Conservation (phyloP, 2,329 filamentous ascomycete genomes). For the Nigrospora oryzae region DNA sequence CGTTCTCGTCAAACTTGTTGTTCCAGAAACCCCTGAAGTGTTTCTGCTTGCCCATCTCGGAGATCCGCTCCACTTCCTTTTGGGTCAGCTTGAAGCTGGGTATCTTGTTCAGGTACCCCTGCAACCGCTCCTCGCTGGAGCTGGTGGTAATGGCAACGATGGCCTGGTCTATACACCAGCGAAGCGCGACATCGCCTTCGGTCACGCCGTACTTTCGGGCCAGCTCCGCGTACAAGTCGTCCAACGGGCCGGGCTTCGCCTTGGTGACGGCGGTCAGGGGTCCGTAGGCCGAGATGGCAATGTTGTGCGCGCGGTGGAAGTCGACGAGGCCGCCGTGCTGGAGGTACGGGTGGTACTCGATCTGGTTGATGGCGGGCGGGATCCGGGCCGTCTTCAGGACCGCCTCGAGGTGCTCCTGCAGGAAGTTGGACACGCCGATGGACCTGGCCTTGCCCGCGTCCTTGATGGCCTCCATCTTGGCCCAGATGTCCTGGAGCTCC, state of each 20-base stretch:
- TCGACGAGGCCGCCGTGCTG: conserved; percentile 53
- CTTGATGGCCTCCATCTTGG: conserved; percentile 56
- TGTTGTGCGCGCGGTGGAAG: conserved; percentile 48
- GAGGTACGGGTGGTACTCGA: conserved; percentile 72
- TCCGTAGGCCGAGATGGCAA: conserved; percentile 46
- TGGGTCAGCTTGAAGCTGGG: conserved; percentile 49
- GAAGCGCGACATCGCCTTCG: conserved; percentile 45
- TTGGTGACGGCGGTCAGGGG: conserved; percentile 38
- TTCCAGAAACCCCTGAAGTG: conserved; percentile 54
- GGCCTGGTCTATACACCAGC: conserved; percentile 54
- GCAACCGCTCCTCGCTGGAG: conserved; percentile 46
- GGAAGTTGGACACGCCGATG: conserved; percentile 74
- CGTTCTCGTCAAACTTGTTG: conserved; percentile 41
- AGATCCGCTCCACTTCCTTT: conserved; percentile 48
- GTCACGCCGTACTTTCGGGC: conserved; percentile 51
- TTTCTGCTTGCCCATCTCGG: conserved; percentile 47
- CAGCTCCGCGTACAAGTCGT: conserved; percentile 38
- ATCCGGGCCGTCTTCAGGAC: conserved; percentile 51
- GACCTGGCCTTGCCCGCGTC: conserved; percentile 55
- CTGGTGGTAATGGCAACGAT: conserved; percentile 53
- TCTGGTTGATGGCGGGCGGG: conserved; percentile 66
- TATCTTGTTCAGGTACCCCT: conserved; percentile 42
- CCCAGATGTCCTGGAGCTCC: conserved; percentile 51
- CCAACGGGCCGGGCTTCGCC: conserved; percentile 44
- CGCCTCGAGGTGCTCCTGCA: conserved; percentile 44